These are phyloP conservation scores for Cochlearia excelsa DNA, from an alignment of 345 rosid species.

Conservation along the genomic window DNA sequence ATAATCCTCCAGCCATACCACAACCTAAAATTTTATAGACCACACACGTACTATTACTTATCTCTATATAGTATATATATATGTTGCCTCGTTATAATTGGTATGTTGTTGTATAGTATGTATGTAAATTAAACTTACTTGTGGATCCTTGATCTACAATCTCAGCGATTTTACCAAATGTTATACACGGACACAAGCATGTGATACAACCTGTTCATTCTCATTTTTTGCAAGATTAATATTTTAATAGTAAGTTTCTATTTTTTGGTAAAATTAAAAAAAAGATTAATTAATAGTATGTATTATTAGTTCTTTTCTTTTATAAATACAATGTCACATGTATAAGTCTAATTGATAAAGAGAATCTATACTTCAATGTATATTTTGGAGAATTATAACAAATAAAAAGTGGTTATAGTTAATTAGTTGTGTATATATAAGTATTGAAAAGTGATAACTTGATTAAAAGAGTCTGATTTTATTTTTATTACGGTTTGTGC, in stretches of 20 bases:
- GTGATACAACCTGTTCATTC: conserved; percentile 44
- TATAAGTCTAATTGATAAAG: too few species aligned
- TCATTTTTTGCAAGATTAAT: conserved; percentile 10
- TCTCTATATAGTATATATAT: neutral
- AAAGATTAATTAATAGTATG: too few species aligned
- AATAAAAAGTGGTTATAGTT: too few species aligned
- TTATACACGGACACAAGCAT: conserved; percentile 57
- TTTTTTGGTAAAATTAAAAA: neutral
- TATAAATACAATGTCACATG: neutral
- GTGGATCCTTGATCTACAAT: conserved; percentile 51
- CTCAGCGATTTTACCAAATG: conserved; percentile 59
- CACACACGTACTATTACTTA: neutral
- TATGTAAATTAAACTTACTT: conserved; percentile 31
- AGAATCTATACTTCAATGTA: too few species aligned
- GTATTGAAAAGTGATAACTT: neutral
- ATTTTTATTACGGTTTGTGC: conserved; percentile 31
- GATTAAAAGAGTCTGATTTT: neutral
- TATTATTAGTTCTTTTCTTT: too few species aligned
- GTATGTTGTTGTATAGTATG: too few species aligned
- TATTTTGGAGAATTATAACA: too few species aligned
- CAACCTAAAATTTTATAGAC: conserved; percentile 5
- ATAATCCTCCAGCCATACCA: conserved; percentile 45
- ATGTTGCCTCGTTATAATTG: neutral
- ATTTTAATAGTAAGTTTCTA: neutral
- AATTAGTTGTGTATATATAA: neutral